Evolutionary conservation across 352 stramenopile species (phyloP).

Genomic region (Globisporangium solare): DNA sequence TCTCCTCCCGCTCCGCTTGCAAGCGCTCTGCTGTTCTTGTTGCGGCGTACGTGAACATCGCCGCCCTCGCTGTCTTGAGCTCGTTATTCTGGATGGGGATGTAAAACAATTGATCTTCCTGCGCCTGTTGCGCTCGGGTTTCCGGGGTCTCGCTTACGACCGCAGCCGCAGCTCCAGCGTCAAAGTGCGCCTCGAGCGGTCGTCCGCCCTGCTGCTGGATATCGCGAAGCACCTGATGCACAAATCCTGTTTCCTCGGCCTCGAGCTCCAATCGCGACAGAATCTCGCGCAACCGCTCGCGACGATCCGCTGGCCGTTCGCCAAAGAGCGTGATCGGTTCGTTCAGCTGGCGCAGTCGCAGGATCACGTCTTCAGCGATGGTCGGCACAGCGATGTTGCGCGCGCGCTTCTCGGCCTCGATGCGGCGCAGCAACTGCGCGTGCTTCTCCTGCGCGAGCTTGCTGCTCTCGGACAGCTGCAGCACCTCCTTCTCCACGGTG

Average conservation of each 20-base stretch:
- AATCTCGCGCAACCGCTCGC: slow-evolving; percentile 90
- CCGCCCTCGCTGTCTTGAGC: slow-evolving; percentile 79
- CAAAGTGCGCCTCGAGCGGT: slow-evolving; percentile 17
- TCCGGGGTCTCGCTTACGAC: slow-evolving; percentile 5
- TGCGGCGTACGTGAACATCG: slow-evolving; percentile 80
- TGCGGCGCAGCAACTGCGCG: slow-evolving; percentile 73
- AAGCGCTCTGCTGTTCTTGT: slow-evolving; percentile 52
- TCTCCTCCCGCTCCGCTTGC: slow-evolving; percentile 45
- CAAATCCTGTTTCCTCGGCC: slow-evolving; percentile 56
- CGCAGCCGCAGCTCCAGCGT: background rate
- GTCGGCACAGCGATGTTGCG: slow-evolving; percentile 92
- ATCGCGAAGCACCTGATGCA: slow-evolving; percentile 51
- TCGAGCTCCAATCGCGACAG: slow-evolving; percentile 80
- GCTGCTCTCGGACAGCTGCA: slow-evolving; percentile 83
- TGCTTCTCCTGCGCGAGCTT: slow-evolving; percentile 84
- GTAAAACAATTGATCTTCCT: slow-evolving; percentile 81
- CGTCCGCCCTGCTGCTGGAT: slow-evolving; percentile 35
- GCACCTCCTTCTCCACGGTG: slow-evolving; percentile 72
- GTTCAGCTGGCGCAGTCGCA: slow-evolving; percentile 84
- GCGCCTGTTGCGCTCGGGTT: slow-evolving; percentile 18
- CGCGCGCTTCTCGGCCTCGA: slow-evolving; percentile 91
- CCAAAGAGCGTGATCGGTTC: slow-evolving; percentile 95
- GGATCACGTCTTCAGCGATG: slow-evolving; percentile 87
- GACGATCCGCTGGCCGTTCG: slow-evolving; percentile 92
- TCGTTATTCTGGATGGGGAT: slow-evolving; percentile 67